Conservation (phyloP, 345 rosid species). For the Brassica napus region Da-Ae NC_063437.1:19014001-19014500, state of each 20-base stretch:
- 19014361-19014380: slow-evolving; percentile 61
- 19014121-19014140: too few relatives aligned
- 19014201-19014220: slow-evolving; percentile 80
- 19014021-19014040: too few relatives aligned
- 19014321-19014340: slow-evolving; percentile 51
- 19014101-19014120: too few relatives aligned
- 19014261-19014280: slow-evolving; percentile 12
- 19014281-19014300: slow-evolving; percentile 42
- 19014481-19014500: too few relatives aligned
- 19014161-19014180: slow-evolving; percentile 73
- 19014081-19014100: too few relatives aligned
- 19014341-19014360: slow-evolving; percentile 82
- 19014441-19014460: not conserved
- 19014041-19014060: too few relatives aligned
- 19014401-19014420: not conserved
- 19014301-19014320: slow-evolving; percentile 44
- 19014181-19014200: slow-evolving; percentile 49
- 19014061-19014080: too few relatives aligned
- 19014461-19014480: not conserved
- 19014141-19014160: slow-evolving; percentile 57
- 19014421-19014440: not conserved
- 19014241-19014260: slow-evolving; percentile 56
- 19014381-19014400: not conserved
- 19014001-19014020: too few relatives aligned
- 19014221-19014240: slow-evolving; percentile 96